Percentiles rank a stretch among this genome's conserved stretches.
Evolutionary conservation across 345 rosid genomes (phyloP).

Genomic region (Euphorbia peplus): DNA sequence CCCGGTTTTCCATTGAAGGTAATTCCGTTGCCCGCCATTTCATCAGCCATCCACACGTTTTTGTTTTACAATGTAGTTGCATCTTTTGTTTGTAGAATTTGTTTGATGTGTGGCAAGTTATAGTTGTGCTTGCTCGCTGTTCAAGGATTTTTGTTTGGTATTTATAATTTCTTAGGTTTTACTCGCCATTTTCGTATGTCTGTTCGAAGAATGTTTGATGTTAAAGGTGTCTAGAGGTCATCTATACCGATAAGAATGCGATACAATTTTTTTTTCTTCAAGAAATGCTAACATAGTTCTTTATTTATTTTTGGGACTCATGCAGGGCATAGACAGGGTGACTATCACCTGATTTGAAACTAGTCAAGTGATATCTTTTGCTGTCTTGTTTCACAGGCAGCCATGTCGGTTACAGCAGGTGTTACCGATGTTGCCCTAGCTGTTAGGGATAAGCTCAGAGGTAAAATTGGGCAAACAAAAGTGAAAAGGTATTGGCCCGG

Average conservation of each 20-base stretch:
- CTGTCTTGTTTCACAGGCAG: background rate
- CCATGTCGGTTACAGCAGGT: conserved; percentile 76
- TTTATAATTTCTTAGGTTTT: background rate
- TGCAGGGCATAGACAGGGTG: background rate
- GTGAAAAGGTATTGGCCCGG: conserved; percentile 82
- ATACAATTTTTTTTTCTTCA: background rate
- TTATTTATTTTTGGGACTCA: background rate
- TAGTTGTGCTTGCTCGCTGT: too few relatives aligned
- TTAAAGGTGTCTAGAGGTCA: too few relatives aligned
- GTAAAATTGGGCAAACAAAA: conserved; percentile 63
- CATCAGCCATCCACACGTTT: too few relatives aligned
- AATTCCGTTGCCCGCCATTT: too few relatives aligned
- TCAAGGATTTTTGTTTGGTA: too few relatives aligned
- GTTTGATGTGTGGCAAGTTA: too few relatives aligned
- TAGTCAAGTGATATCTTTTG: background rate
- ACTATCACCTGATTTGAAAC: background rate
- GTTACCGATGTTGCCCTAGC: conserved; percentile 60
- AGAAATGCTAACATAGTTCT: background rate
- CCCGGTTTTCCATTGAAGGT: too few relatives aligned
- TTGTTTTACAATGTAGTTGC: too few relatives aligned
- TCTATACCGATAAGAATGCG: background rate
- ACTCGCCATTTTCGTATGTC: background rate
- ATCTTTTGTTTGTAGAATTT: too few relatives aligned
- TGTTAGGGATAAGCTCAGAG: conserved; percentile 61
- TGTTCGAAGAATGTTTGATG: background rate